Evolutionary conservation across 1,284 basidiomycete species (phyloP), one percentile per base, ranked within the genome.

Genomic region (Peniophora sp.): DNA sequence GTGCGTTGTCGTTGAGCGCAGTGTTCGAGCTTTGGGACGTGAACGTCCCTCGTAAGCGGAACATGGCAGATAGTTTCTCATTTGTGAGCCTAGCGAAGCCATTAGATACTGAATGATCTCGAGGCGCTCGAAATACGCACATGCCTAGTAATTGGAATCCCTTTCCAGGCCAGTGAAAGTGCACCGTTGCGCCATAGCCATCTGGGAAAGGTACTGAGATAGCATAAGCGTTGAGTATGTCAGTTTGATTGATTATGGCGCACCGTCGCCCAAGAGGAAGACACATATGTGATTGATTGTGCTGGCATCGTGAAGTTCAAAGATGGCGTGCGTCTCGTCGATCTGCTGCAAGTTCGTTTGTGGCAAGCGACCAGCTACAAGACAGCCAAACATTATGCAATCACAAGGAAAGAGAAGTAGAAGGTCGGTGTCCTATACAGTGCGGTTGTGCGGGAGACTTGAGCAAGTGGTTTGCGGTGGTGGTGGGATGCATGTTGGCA

Each of bases 21-120:
- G 79, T 65, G 48, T 72, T 60, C 35, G 78, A 59, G 54, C 71
- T 54, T 52, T 69, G 63, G 9, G 78, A 64, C n/a, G 73, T 69
- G 66, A 81, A 86, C 45, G 75, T 81, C 48, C 78, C 83, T 9
- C 86, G 80, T 16, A 96, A 75, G 16, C 91, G 86, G 71, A 94
- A 96, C 60, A 97, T 93, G 1, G 92, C 86, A 1, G 91, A 94
- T 0, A 92, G 92, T 63, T 95, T 95, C 19, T 88, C 83, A 64
- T 94, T 94, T 2, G 92, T 92, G 35, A 97, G 74, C 74, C 92
- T 94, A 57, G 3, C 36, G 49, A 47, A 47, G 45, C 41, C 19
- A 45, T 48, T 24, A 25, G 27, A 2, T n/a, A n/a, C 45, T 19
- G 38, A 16, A 41, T n/a, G 38, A 41, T 32, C 12, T 45, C 20